A percentile compares a stretch with the other conserved stretches of the same genome.
phyloP scores from a whole-genome alignment of 2,329 filamentous ascomycete genomes.

The Berkeleyomyces basicola region DNA sequence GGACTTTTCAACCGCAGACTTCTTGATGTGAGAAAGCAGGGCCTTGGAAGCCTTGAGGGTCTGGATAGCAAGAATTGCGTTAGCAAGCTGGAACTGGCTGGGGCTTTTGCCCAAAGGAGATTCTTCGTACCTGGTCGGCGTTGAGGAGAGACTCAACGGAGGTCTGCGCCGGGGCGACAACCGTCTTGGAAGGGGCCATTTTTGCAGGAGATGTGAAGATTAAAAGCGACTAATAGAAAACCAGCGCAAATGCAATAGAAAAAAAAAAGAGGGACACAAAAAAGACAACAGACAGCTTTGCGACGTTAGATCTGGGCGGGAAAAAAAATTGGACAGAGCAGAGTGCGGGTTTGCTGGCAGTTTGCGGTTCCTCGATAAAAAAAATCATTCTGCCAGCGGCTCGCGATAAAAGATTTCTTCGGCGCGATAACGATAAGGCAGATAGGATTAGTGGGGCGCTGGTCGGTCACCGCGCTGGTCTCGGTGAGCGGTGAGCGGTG shows the following conservation, averaged over 20 bases:
- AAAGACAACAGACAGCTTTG: not conserved
- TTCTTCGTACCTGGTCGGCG: slow-evolving; percentile 6
- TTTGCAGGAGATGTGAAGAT: not conserved
- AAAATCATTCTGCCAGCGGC: slow-evolving; percentile 7
- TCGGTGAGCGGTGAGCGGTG: slow-evolving; percentile 3
- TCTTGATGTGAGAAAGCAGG: slow-evolving; percentile 44
- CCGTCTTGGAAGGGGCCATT: slow-evolving; percentile 12
- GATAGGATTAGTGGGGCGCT: slow-evolving; percentile 1
- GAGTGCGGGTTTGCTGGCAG: not conserved
- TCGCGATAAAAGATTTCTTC: slow-evolving; percentile 14
- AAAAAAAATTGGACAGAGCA: not conserved
- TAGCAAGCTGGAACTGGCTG: not conserved
- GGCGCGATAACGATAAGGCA: slow-evolving; percentile 12
- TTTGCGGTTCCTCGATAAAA: not conserved
- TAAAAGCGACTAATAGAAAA: not conserved
- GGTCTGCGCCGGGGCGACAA: slow-evolving; percentile 6
- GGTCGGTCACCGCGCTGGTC: not conserved
- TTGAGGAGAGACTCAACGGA: slow-evolving; percentile 2
- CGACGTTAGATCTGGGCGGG: not conserved
- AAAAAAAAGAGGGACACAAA: not conserved
- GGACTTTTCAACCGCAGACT: slow-evolving; percentile 31
- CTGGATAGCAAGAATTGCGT: slow-evolving; percentile 21
- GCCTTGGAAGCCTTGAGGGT: slow-evolving; percentile 47
- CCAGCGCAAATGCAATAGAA: not conserved
- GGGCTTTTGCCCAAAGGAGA: too few relatives aligned